A percentile compares a stretch with the other conserved stretches of the same genome.
phyloP scores from a whole-genome alignment of 2,329 filamentous ascomycete species.

The Xylaria sp. region DNA sequence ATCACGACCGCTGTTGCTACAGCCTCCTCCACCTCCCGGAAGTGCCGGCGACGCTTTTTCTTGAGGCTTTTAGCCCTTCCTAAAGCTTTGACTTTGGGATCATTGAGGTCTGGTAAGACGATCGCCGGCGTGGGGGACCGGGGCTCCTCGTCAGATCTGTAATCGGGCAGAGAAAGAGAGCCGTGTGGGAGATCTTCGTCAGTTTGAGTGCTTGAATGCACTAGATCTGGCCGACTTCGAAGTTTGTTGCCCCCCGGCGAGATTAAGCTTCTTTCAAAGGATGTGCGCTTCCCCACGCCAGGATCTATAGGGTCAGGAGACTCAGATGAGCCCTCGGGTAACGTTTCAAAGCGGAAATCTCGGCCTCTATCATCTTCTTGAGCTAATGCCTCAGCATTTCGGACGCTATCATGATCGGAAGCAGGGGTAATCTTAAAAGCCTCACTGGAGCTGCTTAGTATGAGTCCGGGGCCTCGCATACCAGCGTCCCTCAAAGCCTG shows the following conservation, averaged over 20 bases:
- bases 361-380: neutral
- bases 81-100: constrained; percentile 54
- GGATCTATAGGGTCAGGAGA: neutral
- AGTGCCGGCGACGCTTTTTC: constrained; percentile 58
- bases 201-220: constrained; percentile 49
- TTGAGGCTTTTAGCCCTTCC: constrained; percentile 57
- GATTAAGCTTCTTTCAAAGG: constrained; percentile 32
- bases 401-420: neutral
- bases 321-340: neutral
- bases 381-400: neutral
- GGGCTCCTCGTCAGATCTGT: constrained; percentile 44
- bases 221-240: constrained; percentile 39
- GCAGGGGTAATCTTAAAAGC: neutral
- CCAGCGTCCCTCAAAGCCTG: constrained; percentile 1
- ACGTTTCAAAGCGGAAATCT: neutral
- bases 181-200: constrained; percentile 34
- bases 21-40: constrained; percentile 62
- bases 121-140: constrained; percentile 60
- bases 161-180: neutral
- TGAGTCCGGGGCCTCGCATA: constrained; percentile 7
- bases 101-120: constrained; percentile 57
- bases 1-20: constrained; percentile 66
- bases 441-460: neutral
- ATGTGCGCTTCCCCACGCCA: neutral
- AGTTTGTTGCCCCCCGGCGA: constrained; percentile 41